Evolutionary conservation across 2,329 filamentous ascomycete genomes (phyloP).

Genomic region (Epichloe amarillans): DNA sequence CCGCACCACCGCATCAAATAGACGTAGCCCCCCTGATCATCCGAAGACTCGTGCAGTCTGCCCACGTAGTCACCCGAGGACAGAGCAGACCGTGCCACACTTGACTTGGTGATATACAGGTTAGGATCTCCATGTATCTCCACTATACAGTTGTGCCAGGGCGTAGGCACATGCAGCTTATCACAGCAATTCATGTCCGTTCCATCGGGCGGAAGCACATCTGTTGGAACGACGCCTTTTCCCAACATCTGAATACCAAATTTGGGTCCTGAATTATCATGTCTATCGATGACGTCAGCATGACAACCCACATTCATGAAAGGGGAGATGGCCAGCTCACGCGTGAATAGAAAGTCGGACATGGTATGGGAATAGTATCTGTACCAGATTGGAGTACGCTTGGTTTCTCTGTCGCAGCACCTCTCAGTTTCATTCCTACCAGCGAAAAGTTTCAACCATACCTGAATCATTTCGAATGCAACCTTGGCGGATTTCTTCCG

Average conservation of each 20-base stretch:
- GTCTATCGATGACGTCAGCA: conserved; percentile 7
- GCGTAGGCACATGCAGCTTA: conserved; percentile 24
- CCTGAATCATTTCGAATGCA: conserved; percentile 22
- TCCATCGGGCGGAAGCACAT: conserved; percentile 16
- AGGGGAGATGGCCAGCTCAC: conserved; percentile 11
- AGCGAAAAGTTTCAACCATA: background rate
- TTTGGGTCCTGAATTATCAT: conserved; percentile 27
- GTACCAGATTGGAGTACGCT: conserved; percentile 33
- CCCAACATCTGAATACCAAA: conserved; percentile 28
- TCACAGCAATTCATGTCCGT: conserved; percentile 10
- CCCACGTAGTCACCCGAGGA: conserved; percentile 2
- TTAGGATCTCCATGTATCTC: conserved; percentile 10
- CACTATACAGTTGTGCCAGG: conserved; percentile 30
- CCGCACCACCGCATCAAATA: background rate
- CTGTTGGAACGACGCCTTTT: conserved; percentile 17
- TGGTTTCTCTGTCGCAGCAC: conserved; percentile 23
- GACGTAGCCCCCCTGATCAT: background rate
- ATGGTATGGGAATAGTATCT: conserved; percentile 29
- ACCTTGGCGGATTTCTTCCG: conserved; percentile 18
- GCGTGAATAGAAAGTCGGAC: conserved; percentile 35
- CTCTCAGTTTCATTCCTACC: background rate
- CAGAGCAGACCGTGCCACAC: conserved; percentile 8
- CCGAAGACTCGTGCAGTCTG: background rate
- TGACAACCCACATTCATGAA: too few species aligned
- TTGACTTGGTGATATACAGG: conserved; percentile 12